phyloP scores from a whole-genome alignment of 441 rosid species.

The Brassica hybrid region DNA sequence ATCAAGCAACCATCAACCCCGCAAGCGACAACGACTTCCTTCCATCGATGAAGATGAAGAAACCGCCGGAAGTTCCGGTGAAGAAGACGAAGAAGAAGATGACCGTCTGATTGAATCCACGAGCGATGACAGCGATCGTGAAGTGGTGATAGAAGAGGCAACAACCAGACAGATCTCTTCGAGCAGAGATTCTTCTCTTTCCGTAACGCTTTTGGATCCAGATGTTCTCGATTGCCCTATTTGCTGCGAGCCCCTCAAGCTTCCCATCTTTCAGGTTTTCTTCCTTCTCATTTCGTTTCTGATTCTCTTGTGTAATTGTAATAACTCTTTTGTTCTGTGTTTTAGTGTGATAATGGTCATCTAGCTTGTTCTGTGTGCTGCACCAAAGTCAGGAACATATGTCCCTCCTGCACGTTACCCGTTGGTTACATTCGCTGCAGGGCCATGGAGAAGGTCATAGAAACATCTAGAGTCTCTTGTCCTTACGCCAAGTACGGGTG shows the following conservation, averaged over 20 bases:
- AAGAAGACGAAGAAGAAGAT: conserved; percentile 35
- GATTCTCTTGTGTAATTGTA: too few species aligned
- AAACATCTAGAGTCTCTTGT: conserved; percentile 56
- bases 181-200: conserved; percentile 33
- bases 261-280: conserved; percentile 58
- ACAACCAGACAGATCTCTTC: conserved; percentile 11
- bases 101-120: not conserved
- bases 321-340: not conserved
- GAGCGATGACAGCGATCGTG: conserved; percentile 25
- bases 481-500: conserved; percentile 56
- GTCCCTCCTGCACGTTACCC: conserved; percentile 62
- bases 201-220: conserved; percentile 50
- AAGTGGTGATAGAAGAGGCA: not conserved
- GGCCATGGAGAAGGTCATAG: conserved; percentile 77
- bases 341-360: conserved; percentile 80
- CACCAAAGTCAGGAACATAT: conserved; percentile 53
- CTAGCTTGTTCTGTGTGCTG: conserved; percentile 70
- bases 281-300: not conserved
- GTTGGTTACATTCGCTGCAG: conserved; percentile 72
- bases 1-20: conserved; percentile 39
- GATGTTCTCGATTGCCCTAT: conserved; percentile 61
- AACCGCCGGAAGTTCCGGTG: conserved; percentile 30
- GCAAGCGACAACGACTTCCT: conserved; percentile 42
- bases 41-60: conserved; percentile 39
- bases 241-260: conserved; percentile 52